Base-by-base conservation (phyloP, 805 yeast genomes). In the Wickerhamomyces sydowiorum region DNA sequence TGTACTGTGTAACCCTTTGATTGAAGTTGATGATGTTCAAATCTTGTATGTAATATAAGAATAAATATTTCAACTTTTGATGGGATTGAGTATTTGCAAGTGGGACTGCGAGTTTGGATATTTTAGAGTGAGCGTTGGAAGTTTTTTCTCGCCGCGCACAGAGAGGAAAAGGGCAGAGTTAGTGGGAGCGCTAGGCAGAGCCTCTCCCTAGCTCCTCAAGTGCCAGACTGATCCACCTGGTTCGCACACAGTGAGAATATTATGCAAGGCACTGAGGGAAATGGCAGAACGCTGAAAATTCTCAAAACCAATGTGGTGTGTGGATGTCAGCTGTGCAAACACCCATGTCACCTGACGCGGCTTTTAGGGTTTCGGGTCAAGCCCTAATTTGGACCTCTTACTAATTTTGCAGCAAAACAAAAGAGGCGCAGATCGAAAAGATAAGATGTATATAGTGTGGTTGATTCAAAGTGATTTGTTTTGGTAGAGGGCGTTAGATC, bases 401-500 rank as follows among this genome's bases (percentile, higher is more conserved):
- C n/a, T n/a, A n/a, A n/a, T n/a, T n/a, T n/a, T n/a, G n/a, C n/a
- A n/a, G n/a, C n/a, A n/a, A n/a, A n/a, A n/a, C n/a, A n/a, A n/a
- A n/a, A n/a, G n/a, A n/a, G n/a, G n/a, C n/a, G n/a, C 43, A 42
- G 48, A 45, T 45, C 37, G 41, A 45, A 45, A 34, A 45, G 48
- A 45, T 45, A 45, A 44, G 24, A 21, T 25, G 5, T n/a, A 19
- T n/a, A n/a, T n/a, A n/a, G n/a, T n/a, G n/a, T n/a, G n/a, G n/a
- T n/a, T n/a, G n/a, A n/a, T n/a, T n/a, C n/a, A n/a, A n/a, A n/a
- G n/a, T n/a, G n/a, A n/a, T n/a, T n/a, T n/a, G n/a, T n/a, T n/a
- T n/a, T n/a, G n/a, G n/a, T n/a, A n/a, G n/a, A n/a, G n/a, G n/a
- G n/a, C n/a, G n/a, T n/a, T n/a, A n/a, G n/a, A n/a, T n/a, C n/a